Evolutionary conservation across 1,284 basidiomycete genomes (phyloP), one percentile per base, ranked within the genome.

Genomic region (Ceratobasidium sp.): DNA sequence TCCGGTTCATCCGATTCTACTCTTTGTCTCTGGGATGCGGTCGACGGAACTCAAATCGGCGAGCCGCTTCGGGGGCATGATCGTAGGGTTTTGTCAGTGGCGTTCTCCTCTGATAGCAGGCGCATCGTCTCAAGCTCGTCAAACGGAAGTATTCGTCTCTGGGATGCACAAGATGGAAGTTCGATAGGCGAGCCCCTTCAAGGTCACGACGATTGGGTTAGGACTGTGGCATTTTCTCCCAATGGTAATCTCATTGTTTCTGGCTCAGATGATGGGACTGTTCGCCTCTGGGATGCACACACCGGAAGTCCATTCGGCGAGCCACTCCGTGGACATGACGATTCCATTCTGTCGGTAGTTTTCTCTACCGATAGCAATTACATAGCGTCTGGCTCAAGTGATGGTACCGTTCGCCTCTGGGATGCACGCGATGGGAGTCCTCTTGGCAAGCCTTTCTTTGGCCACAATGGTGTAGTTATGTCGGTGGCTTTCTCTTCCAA

Each of bases 31-130:
- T 56, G 54, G 54, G 7, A 56, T 29, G 22, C 22, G 29, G 5
- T 7, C 5, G 54, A 56, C 27, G 54, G 54, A 8, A 56, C 54
- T 27, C 19, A 15, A 2, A 17, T 31, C 17, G 22, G 22, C 27
- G 54, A 6, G 15, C 54, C 54, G 6, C 17, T 56, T 6, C 15
- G 6, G 6, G 54, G 54, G 15, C 54, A 56, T 29, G 17, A 22
- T 24, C 14, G 27, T 24, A 14, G 6, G 15, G 29, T 56, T 9
- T 2, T 3, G 2, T 56, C 54, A 27, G 54, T 56, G 22, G 54
- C 54, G 15, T 56, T 56, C 29, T 56, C 54, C 9, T 29, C 54
- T 56, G 54, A 56, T 56, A 29, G 54, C 54, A 17, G 9, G 19
- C 22, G 29, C 54, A 4, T 56, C 15, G 54, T 29, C 29, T 56